These are phyloP conservation scores for Eucalyptus sideroxylon DNA, from an alignment of 345 rosid genomes.

Conservation along the genomic window DNA sequence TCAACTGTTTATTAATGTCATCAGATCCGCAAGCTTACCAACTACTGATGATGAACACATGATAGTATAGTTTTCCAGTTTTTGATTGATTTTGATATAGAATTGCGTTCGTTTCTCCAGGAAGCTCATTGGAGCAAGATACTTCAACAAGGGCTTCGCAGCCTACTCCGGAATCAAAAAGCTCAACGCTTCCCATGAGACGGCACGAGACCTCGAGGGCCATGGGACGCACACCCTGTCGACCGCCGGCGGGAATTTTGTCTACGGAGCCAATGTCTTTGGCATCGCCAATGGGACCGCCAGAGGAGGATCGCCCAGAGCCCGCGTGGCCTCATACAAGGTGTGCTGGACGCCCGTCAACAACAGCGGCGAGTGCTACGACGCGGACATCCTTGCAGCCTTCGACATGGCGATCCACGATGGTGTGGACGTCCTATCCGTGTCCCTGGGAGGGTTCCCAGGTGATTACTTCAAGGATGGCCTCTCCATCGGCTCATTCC, in stretches of 20 bases:
- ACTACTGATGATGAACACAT: neutral
- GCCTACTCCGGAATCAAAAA: neutral
- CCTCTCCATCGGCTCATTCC: conserved; percentile 33
- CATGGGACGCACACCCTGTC: conserved; percentile 54
- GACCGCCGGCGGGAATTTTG: conserved; percentile 31
- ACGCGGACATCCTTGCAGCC: conserved; percentile 28
- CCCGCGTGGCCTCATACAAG: conserved; percentile 49
- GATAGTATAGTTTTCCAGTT: neutral
- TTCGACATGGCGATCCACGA: conserved; percentile 43
- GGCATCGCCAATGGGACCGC: conserved; percentile 24
- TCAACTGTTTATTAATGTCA: neutral
- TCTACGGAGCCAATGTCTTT: conserved; percentile 7
- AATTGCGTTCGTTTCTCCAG: neutral
- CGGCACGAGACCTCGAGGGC: conserved; percentile 25
- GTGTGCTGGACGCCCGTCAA: conserved; percentile 27
- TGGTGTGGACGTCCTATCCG: conserved; percentile 41
- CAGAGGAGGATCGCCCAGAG: conserved; percentile 47
- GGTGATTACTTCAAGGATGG: conserved; percentile 9
- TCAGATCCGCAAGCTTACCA: neutral
- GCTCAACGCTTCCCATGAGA: neutral
- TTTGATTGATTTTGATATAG: neutral
- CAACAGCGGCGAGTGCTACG: conserved; percentile 16
- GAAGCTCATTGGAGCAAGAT: conserved; percentile 60
- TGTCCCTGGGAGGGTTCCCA: conserved; percentile 28
- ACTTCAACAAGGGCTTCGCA: conserved; percentile 26